phyloP scores from a whole-genome alignment of 495 filamentous ascomycete species.

The Neurospora sp. region DNA sequence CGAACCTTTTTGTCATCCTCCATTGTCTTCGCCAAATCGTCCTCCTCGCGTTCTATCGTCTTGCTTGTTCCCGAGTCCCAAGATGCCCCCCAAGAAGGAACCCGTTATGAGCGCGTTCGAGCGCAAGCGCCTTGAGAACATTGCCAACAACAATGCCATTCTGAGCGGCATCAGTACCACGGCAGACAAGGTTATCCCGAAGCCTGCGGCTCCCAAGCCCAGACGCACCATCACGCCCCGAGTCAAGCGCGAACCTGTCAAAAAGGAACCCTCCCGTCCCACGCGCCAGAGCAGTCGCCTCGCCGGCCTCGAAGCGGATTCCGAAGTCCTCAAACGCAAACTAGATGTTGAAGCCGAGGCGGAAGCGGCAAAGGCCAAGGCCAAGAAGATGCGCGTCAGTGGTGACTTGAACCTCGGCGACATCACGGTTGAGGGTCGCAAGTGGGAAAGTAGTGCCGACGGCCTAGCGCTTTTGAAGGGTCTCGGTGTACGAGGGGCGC shows the following conservation, averaged over 20 bases:
- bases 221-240: constrained; percentile 15
- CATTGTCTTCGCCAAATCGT: not conserved
- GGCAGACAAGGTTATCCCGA: constrained; percentile 25
- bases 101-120: constrained; percentile 43
- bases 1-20: not conserved
- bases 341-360: constrained; percentile 61
- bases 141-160: constrained; percentile 42
- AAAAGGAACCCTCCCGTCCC: constrained; percentile 18
- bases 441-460: constrained; percentile 36
- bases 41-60: not conserved
- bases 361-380: constrained; percentile 48
- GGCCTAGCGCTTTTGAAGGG: constrained; percentile 33
- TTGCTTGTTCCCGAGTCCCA: not conserved
- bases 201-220: constrained; percentile 17
- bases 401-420: constrained; percentile 66
- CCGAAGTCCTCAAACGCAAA: constrained; percentile 69
- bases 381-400: constrained; percentile 61
- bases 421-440: constrained; percentile 69
- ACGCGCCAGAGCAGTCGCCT: constrained; percentile 45
- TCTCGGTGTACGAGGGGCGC: constrained; percentile 51
- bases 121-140: constrained; percentile 45
- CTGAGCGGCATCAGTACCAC: constrained; percentile 32
- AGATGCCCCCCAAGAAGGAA: constrained; percentile 20
- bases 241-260: constrained; percentile 19
- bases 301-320: constrained; percentile 45